Conservation (phyloP, 1,139 yeast genomes). For the Magnusiomyces paraingens region DNA sequence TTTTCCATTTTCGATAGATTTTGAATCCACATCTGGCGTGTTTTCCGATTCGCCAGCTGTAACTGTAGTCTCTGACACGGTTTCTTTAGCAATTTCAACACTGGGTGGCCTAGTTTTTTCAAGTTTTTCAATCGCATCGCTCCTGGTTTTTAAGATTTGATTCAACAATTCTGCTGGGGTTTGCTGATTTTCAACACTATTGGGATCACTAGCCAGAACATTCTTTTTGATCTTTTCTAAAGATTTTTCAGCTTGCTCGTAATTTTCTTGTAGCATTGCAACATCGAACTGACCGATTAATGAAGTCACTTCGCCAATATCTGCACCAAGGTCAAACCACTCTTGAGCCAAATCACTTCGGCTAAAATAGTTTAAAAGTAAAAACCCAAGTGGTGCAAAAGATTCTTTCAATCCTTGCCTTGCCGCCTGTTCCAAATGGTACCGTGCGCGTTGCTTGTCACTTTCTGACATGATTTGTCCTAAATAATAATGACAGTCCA, state of each 20-base stretch:
- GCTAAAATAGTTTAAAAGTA: conserved; percentile 48
- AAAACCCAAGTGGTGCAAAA: conserved; percentile 67
- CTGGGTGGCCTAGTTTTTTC: background rate
- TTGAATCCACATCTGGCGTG: background rate
- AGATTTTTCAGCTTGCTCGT: conserved; percentile 11
- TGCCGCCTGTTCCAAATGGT: conserved; percentile 73
- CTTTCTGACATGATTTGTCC: conserved; percentile 51
- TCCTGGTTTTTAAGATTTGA: background rate
- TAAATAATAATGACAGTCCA: conserved; percentile 66
- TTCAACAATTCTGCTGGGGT: background rate
- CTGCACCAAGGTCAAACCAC: conserved; percentile 82
- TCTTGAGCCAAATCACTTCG: conserved; percentile 54
- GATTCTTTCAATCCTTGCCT: conserved; percentile 69
- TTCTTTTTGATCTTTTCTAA: conserved; percentile 1
- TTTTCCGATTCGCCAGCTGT: background rate
- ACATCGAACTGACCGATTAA: conserved; percentile 69
- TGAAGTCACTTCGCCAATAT: conserved; percentile 52
- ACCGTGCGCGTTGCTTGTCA: conserved; percentile 40
- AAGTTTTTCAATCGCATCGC: background rate
- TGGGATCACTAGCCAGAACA: background rate
- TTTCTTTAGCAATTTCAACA: too few species aligned
- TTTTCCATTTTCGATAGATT: background rate
- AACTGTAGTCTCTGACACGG: background rate
- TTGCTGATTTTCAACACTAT: background rate
- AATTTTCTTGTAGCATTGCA: conserved; percentile 18